These are phyloP conservation scores for Backusella morwellensis DNA, from an alignment of 192 early-diverging fungal species.

Conservation along the genomic window DNA sequence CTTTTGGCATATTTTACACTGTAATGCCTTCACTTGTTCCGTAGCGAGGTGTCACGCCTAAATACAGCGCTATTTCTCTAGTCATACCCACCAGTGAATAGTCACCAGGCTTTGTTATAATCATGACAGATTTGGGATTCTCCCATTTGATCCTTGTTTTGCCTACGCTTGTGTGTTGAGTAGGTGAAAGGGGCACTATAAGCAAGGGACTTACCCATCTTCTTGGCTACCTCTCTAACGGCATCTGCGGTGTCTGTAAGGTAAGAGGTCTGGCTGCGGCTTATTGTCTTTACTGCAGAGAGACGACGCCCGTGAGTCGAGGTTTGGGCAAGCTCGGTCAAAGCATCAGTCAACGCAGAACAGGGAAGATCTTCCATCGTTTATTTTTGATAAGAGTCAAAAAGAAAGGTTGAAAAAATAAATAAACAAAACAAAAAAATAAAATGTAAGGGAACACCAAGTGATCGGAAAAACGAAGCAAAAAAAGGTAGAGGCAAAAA, in stretches of 20 bases:
- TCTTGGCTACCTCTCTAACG: slow-evolving; percentile 17
- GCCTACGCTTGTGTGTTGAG: background rate
- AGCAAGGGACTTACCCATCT: background rate
- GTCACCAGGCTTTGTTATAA: slow-evolving; percentile 78
- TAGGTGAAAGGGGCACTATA: too few species aligned
- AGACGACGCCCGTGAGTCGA: background rate
- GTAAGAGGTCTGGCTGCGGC: background rate
- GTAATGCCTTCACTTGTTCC: slow-evolving; percentile 43
- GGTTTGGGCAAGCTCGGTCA: background rate
- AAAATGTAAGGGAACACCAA: background rate
- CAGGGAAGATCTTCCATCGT: slow-evolving; percentile 1
- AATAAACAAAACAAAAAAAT: background rate
- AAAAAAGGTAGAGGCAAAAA: background rate
- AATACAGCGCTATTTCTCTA: slow-evolving; percentile 65
- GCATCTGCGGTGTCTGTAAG: slow-evolving; percentile 16
- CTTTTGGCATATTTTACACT: background rate
- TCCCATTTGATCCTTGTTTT: slow-evolving; percentile 32
- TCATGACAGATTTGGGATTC: slow-evolving; percentile 52
- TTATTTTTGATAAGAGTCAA: background rate
- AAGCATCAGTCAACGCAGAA: background rate
- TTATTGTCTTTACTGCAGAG: background rate
- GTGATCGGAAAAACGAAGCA: background rate
- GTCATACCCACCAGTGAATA: slow-evolving; percentile 62
- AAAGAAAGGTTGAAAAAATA: background rate
- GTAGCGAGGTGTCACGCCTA: slow-evolving; percentile 49